These are phyloP conservation scores for Piper longum DNA, from an alignment of 164 flowering plant genomes.

Conservation along the genomic window DNA sequence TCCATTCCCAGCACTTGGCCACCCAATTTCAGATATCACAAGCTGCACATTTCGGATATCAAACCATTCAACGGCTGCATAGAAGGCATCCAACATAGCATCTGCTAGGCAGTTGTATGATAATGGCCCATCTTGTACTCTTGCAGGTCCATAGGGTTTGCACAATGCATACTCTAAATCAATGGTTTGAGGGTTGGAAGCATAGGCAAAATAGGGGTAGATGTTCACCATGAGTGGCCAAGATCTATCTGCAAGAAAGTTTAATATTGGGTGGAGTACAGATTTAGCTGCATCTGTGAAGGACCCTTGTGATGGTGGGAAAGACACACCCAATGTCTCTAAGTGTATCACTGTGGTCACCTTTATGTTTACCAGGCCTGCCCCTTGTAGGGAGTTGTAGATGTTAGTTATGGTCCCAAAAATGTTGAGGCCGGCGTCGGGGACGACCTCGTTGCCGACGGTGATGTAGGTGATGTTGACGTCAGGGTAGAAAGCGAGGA, in stretches of 20 bases:
- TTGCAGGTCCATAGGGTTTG: not conserved
- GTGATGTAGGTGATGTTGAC: constrained; percentile 10
- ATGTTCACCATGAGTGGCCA: constrained; percentile 3
- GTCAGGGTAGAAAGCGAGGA: not conserved
- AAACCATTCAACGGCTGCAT: constrained; percentile 5
- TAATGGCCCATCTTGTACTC: not conserved
- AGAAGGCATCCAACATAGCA: constrained; percentile 6
- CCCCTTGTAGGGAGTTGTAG: not conserved
- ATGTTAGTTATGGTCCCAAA: constrained; percentile 9
- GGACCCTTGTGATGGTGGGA: constrained; percentile 9
- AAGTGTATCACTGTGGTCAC: constrained; percentile 5
- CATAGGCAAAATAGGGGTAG: constrained; percentile 6
- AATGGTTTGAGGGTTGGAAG: not conserved
- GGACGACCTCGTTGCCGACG: constrained; percentile 15
- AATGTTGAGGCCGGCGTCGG: constrained; percentile 2
- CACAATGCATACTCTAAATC: constrained; percentile 1
- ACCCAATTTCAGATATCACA: constrained; percentile 8
- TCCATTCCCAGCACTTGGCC: constrained; percentile 7
- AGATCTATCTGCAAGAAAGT: not conserved
- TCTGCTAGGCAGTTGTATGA: constrained; percentile 2
- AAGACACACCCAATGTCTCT: not conserved
- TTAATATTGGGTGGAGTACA: not conserved
- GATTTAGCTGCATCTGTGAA: not conserved
- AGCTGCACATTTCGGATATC: constrained; percentile 1
- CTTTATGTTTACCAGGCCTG: not conserved